Conservation (phyloP, 148 eudicot species). For the Dianthus caryophyllus region DNA sequence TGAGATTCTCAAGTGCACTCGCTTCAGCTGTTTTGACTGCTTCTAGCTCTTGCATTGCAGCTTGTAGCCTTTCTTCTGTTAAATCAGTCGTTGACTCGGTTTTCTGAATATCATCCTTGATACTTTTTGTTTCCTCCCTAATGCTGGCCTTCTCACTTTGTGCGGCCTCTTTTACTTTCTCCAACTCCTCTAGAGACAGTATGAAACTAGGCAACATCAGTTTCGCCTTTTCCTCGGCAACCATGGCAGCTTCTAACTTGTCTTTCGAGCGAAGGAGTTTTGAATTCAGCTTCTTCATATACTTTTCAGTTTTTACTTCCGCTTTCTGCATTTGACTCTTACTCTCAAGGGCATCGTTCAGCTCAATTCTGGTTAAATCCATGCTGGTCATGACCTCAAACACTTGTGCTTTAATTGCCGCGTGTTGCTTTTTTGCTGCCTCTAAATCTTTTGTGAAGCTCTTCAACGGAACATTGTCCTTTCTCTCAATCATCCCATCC, state of each 20-base stretch:
- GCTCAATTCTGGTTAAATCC: constrained; percentile 60
- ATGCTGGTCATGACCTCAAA: constrained; percentile 67
- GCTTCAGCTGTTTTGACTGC: constrained; percentile 51
- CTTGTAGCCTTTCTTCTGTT: constrained; percentile 46
- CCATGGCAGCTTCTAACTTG: constrained; percentile 45
- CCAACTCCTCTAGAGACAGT: constrained; percentile 40
- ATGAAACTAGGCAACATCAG: constrained; percentile 40
- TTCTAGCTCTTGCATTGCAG: constrained; percentile 55
- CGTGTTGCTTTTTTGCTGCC: constrained; percentile 49
- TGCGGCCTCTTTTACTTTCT: constrained; percentile 38
- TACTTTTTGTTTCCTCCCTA: constrained; percentile 37
- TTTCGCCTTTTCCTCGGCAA: constrained; percentile 50
- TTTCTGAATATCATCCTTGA: constrained; percentile 42
- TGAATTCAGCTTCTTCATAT: constrained; percentile 44
- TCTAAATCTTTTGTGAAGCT: constrained; percentile 43
- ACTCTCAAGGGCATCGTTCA: constrained; percentile 34
- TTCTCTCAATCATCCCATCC: constrained; percentile 26
- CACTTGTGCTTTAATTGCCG: constrained; percentile 38
- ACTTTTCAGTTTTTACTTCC: constrained; percentile 43
- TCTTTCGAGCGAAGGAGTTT: constrained; percentile 62
- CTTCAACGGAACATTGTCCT: constrained; percentile 6
- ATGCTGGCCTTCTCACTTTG: constrained; percentile 41
- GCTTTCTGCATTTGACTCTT: constrained; percentile 32
- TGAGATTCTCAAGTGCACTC: constrained; percentile 54
- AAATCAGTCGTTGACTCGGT: constrained; percentile 41